Evolutionary conservation across 208 protist species (phyloP).

Genomic region (Wallacemonas sp.): DNA sequence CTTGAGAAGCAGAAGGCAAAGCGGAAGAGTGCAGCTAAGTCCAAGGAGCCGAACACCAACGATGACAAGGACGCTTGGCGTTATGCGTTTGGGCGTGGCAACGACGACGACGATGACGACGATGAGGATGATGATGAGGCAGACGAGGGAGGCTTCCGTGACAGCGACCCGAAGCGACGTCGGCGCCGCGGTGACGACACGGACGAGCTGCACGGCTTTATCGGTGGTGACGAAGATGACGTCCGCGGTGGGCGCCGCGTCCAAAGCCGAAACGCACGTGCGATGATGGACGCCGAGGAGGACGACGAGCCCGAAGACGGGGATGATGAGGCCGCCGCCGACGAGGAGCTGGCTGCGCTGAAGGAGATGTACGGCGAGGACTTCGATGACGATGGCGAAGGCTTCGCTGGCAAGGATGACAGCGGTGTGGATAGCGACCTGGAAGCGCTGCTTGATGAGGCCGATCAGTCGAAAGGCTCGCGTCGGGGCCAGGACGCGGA

Average conservation of each 20-base stretch:
- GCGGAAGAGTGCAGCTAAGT: conserved; percentile 15
- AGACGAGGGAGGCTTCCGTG: conserved; percentile 30
- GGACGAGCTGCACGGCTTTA: conserved; percentile 22
- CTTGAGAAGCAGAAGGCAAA: conserved; percentile 33
- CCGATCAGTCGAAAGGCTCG: neutral
- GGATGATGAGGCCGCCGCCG: conserved; percentile 33
- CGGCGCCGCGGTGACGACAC: conserved; percentile 26
- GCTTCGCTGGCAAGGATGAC: conserved; percentile 23
- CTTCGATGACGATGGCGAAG: conserved; percentile 74
- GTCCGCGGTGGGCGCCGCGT: conserved; percentile 1
- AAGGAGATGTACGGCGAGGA: conserved; percentile 88
- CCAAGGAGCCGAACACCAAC: conserved; percentile 15
- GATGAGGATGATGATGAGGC: conserved; percentile 34
- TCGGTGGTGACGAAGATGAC: conserved; percentile 30
- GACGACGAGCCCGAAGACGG: conserved; percentile 40
- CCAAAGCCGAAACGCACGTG: conserved; percentile 32
- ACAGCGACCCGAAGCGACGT: conserved; percentile 28
- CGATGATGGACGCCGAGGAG: conserved; percentile 35
- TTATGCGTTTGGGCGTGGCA: conserved; percentile 80
- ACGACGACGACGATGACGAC: conserved; percentile 31
- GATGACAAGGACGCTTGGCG: conserved; percentile 54
- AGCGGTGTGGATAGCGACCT: conserved; percentile 21
- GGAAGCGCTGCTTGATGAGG: conserved; percentile 11
- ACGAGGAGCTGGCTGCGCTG: conserved; percentile 79
- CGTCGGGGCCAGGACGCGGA: conserved; percentile 8